Evolutionary conservation across 352 stramenopile genomes (phyloP).

Genomic region (Pythium pyrilobum): DNA sequence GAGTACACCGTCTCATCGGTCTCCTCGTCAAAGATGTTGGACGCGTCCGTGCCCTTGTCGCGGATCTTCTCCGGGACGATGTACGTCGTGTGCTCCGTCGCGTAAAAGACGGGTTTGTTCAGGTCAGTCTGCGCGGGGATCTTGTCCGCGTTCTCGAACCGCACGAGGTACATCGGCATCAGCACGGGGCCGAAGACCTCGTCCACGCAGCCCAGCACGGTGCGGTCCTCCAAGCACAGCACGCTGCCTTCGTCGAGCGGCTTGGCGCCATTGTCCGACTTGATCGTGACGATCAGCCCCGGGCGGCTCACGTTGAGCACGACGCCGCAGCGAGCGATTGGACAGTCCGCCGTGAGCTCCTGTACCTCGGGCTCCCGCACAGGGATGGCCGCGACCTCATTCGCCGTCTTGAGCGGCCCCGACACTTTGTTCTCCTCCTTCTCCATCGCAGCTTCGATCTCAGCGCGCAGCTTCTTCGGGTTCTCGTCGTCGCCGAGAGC

Average conservation of each 20-base stretch:
- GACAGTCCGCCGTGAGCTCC: constrained; percentile 61
- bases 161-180: constrained; percentile 86
- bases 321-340: constrained; percentile 60
- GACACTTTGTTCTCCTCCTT: constrained; percentile 53
- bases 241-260: constrained; percentile 78
- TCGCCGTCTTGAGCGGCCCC: constrained; percentile 48
- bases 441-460: constrained; percentile 78
- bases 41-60: constrained; percentile 81
- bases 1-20: constrained; percentile 71
- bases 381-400: constrained; percentile 48
- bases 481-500: constrained; percentile 17
- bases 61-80: constrained; percentile 70
- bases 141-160: constrained; percentile 62
- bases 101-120: constrained; percentile 53
- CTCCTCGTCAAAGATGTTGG: constrained; percentile 86
- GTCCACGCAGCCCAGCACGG: constrained; percentile 74
- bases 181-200: constrained; percentile 82
- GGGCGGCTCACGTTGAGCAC: constrained; percentile 62
- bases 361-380: constrained; percentile 58
- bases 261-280: constrained; percentile 51
- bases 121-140: constrained; percentile 46
- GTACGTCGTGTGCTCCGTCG: constrained; percentile 78
- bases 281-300: constrained; percentile 75
- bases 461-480: constrained; percentile 41
- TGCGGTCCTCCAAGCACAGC: constrained; percentile 72